A percentile compares a stretch with the other conserved stretches of the same genome.
Conservation (phyloP, 2,329 filamentous ascomycete genomes). For the Plenodomus tracheiphilus region DNA sequence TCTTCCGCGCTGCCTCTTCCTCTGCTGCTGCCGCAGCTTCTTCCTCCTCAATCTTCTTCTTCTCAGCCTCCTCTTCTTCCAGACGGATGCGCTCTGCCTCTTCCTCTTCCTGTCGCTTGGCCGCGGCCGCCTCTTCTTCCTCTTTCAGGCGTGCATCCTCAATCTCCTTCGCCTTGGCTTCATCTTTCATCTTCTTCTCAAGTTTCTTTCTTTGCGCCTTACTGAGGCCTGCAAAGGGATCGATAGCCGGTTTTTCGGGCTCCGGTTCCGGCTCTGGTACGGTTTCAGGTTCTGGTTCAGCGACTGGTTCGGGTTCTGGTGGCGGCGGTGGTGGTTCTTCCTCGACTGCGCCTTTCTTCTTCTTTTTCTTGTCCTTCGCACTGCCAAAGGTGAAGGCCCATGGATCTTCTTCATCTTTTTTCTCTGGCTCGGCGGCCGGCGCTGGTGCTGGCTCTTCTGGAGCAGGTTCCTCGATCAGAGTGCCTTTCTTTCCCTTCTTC, state of each 20-base stretch:
- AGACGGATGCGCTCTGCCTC: constrained; percentile 31
- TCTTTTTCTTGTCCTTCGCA: constrained; percentile 41
- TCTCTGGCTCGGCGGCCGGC: constrained; percentile 22
- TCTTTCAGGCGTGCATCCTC: constrained; percentile 23
- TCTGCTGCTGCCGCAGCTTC: constrained; percentile 26
- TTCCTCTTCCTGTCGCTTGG: constrained; percentile 24
- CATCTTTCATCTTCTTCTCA: constrained; percentile 43
- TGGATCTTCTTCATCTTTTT: constrained; percentile 30
- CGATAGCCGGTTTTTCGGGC: constrained; percentile 42
- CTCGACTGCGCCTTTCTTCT: constrained; percentile 33
- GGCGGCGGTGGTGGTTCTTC: constrained; percentile 26
- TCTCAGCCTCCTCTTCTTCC: constrained; percentile 30
- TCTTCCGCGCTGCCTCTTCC: constrained; percentile 45
- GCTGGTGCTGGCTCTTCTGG: constrained; percentile 24
- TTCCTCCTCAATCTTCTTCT: constrained; percentile 28
- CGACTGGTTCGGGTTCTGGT: constrained; percentile 24
- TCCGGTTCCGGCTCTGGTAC: constrained; percentile 46
- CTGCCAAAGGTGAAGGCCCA: constrained; percentile 33
- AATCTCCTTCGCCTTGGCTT: constrained; percentile 26
- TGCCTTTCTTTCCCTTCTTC: constrained; percentile 43
- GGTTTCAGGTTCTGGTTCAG: constrained; percentile 32
- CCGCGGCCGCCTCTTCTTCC: constrained; percentile 27
- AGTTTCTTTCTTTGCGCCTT: constrained; percentile 37
- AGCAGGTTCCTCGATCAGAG: constrained; percentile 34
- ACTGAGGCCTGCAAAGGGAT: constrained; percentile 35